Percentiles rank a stretch among this genome's conserved stretches.
phyloP scores from a whole-genome alignment of 2,329 filamentous ascomycete genomes.

The Fusarium pseudoanthophilum region DNA sequence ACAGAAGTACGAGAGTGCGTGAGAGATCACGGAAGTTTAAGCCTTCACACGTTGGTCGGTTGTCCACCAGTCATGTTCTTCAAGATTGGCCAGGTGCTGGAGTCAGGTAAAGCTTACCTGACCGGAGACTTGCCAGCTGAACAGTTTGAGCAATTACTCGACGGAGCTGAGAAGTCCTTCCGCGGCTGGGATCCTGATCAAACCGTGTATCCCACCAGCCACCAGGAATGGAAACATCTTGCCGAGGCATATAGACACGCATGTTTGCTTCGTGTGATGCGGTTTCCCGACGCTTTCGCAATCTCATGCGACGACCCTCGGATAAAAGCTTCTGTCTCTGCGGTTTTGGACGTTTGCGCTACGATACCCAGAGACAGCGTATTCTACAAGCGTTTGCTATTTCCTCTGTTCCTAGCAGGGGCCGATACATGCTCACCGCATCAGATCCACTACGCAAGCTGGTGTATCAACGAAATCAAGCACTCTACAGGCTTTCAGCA shows the following conservation, averaged over 20 bases:
- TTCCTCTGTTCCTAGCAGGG: slow-evolving; percentile 45
- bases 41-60: slow-evolving; percentile 43
- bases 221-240: slow-evolving; percentile 44
- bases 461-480: slow-evolving; percentile 42
- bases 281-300: slow-evolving; percentile 42
- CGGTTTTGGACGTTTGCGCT: slow-evolving; percentile 43
- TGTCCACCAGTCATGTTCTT: slow-evolving; percentile 44
- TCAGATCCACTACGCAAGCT: slow-evolving; percentile 43
- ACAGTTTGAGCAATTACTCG: slow-evolving; percentile 28
- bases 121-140: background rate
- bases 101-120: slow-evolving; percentile 35
- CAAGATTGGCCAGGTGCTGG: slow-evolving; percentile 40
- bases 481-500: slow-evolving; percentile 41
- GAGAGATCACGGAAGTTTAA: slow-evolving; percentile 34
- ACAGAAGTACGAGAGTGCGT: slow-evolving; percentile 41
- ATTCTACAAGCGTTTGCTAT: slow-evolving; percentile 45
- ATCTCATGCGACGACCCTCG: slow-evolving; percentile 37
- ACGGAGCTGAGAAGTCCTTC: slow-evolving; percentile 39
- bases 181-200: slow-evolving; percentile 41
- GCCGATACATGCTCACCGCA: slow-evolving; percentile 39
- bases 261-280: slow-evolving; percentile 43
- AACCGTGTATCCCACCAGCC: slow-evolving; percentile 40
- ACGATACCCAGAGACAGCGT: slow-evolving; percentile 31
- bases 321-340: slow-evolving; percentile 39
- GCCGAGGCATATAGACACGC: slow-evolving; percentile 47